Evolutionary conservation across 1,284 basidiomycete species (phyloP).

Genomic region (Neolentinus lepideus): DNA sequence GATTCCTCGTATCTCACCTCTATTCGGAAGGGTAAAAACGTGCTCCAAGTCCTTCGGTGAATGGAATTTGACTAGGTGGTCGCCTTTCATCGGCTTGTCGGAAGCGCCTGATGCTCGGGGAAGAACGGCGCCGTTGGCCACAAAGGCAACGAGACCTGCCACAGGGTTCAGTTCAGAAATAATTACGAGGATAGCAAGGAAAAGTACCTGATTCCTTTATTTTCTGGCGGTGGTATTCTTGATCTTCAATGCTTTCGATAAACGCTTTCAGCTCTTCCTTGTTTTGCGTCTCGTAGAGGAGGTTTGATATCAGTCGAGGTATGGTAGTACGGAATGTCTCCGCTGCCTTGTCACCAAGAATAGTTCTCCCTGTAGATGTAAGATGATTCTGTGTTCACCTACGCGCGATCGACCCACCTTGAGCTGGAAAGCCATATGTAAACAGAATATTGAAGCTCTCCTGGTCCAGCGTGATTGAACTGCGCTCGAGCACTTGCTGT

Average conservation of each 20-base stretch:
- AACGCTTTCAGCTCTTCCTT: conserved; percentile 6
- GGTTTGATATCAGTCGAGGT: conserved; percentile 5
- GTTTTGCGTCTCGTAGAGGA: conserved; percentile 10
- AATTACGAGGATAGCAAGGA: neutral
- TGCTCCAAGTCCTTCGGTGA: conserved; percentile 12
- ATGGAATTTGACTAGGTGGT: conserved; percentile 10
- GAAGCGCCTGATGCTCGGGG: conserved; percentile 15
- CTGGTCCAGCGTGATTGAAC: conserved; percentile 9
- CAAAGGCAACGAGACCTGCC: conserved; percentile 15
- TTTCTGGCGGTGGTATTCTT: conserved; percentile 11
- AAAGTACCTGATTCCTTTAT: conserved; percentile 6
- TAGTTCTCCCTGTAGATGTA: conserved; percentile 10
- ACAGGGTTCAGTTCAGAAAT: neutral
- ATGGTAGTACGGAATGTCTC: conserved; percentile 8
- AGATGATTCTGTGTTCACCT: neutral
- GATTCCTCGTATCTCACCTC: conserved; percentile 13
- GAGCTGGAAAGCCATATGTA: conserved; percentile 15
- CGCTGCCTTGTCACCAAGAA: conserved; percentile 10
- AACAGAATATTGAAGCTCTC: conserved; percentile 12
- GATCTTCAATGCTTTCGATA: conserved; percentile 15
- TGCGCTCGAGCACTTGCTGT: conserved; percentile 15
- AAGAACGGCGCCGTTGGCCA: conserved; percentile 15
- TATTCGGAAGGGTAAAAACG: conserved; percentile 11
- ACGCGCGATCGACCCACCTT: conserved; percentile 7
- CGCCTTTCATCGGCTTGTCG: conserved; percentile 10